A percentile compares a stretch with the other conserved stretches of the same genome.
Evolutionary conservation across 1,139 yeast genomes (phyloP).

Genomic region (Maudiozyma humilis): DNA sequence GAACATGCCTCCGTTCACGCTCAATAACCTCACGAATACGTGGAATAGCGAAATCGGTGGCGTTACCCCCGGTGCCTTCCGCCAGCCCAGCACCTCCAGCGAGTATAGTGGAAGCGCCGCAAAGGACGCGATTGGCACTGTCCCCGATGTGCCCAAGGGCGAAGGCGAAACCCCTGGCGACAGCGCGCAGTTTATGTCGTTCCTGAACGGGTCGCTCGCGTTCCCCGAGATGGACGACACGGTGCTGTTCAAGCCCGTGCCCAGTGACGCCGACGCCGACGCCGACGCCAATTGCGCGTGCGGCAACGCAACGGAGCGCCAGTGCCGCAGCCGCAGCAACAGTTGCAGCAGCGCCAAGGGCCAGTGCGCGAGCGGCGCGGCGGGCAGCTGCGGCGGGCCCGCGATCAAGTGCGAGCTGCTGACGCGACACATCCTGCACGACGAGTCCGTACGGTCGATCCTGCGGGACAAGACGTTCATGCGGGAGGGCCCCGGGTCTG

Average conservation of each 20-base stretch:
- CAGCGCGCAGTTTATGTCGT: background rate
- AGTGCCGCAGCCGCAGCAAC: background rate
- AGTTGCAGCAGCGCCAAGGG: background rate
- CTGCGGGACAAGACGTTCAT: slow-evolving; percentile 8
- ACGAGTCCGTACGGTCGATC: slow-evolving; percentile 10
- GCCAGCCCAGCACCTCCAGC: background rate
- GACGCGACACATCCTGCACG: slow-evolving; percentile 11
- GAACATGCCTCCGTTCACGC: background rate
- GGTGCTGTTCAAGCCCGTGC: background rate
- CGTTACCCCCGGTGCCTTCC: background rate
- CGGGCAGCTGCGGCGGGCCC: background rate
- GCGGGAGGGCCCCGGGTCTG: background rate
- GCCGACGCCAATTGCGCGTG: too few relatives aligned
- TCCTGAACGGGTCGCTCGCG: slow-evolving; percentile 6
- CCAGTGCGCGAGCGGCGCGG: background rate
- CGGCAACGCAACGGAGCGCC: too few relatives aligned
- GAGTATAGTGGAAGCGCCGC: background rate
- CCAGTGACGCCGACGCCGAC: background rate
- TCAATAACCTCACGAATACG: slow-evolving; percentile 3
- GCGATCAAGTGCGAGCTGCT: slow-evolving; percentile 13
- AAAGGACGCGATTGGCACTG: too few relatives aligned
- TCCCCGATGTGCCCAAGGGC: too few relatives aligned
- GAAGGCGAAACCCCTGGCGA: background rate
- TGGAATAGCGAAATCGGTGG: slow-evolving; percentile 1
- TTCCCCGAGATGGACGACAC: slow-evolving; percentile 10